These are phyloP conservation scores for Punica granatum DNA, from an alignment of 345 rosid species.

Conservation along the genomic window DNA sequence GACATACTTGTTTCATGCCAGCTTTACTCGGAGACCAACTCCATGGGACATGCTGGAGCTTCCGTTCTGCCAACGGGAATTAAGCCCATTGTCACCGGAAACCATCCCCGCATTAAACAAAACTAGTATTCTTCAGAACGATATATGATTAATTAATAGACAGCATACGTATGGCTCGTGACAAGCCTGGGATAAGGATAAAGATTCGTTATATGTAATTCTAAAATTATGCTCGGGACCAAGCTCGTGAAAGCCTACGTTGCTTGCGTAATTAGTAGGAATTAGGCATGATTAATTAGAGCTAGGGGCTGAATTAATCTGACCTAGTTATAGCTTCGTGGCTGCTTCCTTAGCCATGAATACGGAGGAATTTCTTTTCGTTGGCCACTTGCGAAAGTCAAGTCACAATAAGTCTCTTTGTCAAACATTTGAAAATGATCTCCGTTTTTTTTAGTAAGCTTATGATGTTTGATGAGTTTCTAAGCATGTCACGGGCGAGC, in stretches of 20 bases:
- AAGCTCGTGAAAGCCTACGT: too few species aligned
- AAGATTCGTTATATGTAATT: neutral
- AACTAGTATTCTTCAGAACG: neutral
- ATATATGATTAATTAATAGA: neutral
- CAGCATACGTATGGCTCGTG: neutral
- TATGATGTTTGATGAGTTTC: neutral
- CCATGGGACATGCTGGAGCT: neutral
- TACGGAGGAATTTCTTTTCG: neutral
- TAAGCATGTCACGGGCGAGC: neutral
- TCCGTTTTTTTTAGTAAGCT: neutral
- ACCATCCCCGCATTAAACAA: neutral
- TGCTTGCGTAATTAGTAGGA: too few species aligned
- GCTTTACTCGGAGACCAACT: neutral
- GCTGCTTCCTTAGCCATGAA: neutral
- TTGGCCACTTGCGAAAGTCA: neutral
- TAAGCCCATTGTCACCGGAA: neutral
- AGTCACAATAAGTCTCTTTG: neutral
- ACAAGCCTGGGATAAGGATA: neutral
- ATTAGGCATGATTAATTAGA: too few species aligned
- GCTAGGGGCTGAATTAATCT: neutral
- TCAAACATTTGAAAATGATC: neutral
- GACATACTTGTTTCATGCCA: neutral
- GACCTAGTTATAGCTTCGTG: neutral
- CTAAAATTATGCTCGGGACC: too few species aligned
- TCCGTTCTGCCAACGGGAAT: neutral